Conservation (phyloP, 129 eudicot species). For the Arctium lappa region DNA sequence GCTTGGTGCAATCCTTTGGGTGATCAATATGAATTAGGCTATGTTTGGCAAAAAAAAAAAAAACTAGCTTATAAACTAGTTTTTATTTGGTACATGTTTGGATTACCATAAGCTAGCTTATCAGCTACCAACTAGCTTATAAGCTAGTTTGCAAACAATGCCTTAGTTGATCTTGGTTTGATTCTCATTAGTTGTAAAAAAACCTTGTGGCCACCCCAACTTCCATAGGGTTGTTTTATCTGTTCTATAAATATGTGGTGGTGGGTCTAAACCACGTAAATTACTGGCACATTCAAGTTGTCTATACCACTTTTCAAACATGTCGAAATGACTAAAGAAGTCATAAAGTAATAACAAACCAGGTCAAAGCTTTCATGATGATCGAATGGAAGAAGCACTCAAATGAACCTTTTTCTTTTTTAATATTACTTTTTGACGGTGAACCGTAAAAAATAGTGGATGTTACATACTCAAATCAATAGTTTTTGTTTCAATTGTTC, state of each 20-base stretch:
- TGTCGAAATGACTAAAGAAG: background rate
- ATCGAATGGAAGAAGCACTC: background rate
- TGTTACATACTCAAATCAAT: background rate
- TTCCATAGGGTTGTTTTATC: background rate
- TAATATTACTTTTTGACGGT: background rate
- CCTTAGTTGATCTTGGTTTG: background rate
- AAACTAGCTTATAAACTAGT: too few relatives aligned
- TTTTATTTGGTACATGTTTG: too few relatives aligned
- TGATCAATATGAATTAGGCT: background rate
- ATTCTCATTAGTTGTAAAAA: background rate
- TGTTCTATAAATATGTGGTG: background rate
- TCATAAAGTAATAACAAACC: background rate
- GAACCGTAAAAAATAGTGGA: background rate
- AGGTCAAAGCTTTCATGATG: background rate
- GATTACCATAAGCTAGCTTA: too few relatives aligned
- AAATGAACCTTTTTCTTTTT: background rate
- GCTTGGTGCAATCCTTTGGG: background rate
- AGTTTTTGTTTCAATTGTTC: background rate
- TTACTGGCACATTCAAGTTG: background rate
- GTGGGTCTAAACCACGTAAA: background rate
- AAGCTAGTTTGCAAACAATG: too few relatives aligned
- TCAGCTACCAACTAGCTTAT: too few relatives aligned
- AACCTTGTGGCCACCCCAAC: background rate
- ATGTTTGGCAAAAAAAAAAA: too few relatives aligned
- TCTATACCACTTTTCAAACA: background rate